Conservation (phyloP, 1,139 yeast species). For the Pneumocystis wakefieldiae region DNA sequence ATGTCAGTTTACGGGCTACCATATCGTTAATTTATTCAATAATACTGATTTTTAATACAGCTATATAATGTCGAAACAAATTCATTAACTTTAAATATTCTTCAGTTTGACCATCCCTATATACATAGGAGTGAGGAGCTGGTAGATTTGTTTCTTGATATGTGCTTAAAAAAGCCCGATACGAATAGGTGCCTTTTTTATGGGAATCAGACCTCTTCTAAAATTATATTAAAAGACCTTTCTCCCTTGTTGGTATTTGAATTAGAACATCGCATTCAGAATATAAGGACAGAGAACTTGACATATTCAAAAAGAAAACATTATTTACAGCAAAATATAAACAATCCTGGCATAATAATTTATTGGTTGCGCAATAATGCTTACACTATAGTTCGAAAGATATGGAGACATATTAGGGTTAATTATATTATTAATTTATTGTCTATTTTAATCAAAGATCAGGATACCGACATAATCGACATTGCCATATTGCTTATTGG, state of each 20-base stretch:
- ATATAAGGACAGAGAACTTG: not conserved
- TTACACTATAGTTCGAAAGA: not conserved
- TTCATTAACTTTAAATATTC: not conserved
- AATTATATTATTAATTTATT: conserved; percentile 4
- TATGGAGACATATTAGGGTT: conserved; percentile 4
- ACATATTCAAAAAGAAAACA: not conserved
- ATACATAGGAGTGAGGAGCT: not conserved
- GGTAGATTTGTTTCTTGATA: not conserved
- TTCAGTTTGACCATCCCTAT: not conserved
- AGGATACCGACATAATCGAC: conserved; percentile 76
- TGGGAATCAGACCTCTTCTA: not conserved
- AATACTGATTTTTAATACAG: not conserved
- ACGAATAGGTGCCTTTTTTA: not conserved
- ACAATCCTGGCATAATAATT: not conserved
- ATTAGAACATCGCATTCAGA: not conserved
- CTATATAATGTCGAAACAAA: not conserved
- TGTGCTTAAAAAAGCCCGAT: not conserved
- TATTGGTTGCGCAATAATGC: conserved; percentile 1
- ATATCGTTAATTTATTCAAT: not conserved
- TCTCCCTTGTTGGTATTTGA: not conserved
- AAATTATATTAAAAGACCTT: not conserved
- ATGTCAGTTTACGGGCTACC: conserved; percentile 19
- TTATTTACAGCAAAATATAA: not conserved
- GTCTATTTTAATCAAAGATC: not conserved
- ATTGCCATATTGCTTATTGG: conserved; percentile 67